Base-by-base conservation (phyloP, 2,329 filamentous ascomycete species). In the Neopestalotiopsis sp. region DNA sequence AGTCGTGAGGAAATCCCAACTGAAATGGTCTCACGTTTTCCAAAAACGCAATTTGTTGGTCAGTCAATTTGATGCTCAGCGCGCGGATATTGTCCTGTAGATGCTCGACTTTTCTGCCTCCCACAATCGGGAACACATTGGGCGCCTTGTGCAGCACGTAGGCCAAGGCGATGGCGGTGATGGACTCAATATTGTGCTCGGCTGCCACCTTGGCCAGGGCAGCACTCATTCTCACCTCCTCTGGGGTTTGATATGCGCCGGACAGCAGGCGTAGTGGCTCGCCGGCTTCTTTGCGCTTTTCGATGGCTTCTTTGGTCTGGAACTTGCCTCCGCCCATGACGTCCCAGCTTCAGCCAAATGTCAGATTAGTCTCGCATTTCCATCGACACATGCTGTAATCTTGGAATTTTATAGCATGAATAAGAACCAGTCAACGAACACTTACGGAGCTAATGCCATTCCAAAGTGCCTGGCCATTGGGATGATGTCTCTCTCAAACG, bases 41-140 rank as follows among this genome's bases (percentile, higher is more conserved):
- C 67, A 90, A 84, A 63, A 83, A 81, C 28, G 79, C 75, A 4
- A 89, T 77, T 66, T 90, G 84, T 30, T 84, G 81, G 1, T 82
- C 76, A 0, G 81, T 83, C 65, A 89, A 74, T 38, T 75, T 72
- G 57, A 89, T 74, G 14, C 72, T 78, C 69, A 90, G 73, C 0
- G 84, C 86, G 71, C 84, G 78, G 65, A 90, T 86, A 73, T 88
- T 89, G 9, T 83, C 79, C 57, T 80, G 67, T 12, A 87, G 71
- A 67, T 87, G 84, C 74, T 85, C 82, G 14, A 84, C 72, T 74
- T 85, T 87, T 14, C 84, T 76, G 0, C 82, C 83, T 0, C 85
- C 85, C 10, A 87, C 73, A 38, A 87, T 80, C 0, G 85, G 85
- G 68, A 83, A 82, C 12, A 86, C 84, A 68, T 86, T 78, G 0